Evolutionary conservation across 2,329 filamentous ascomycete genomes (phyloP).

Genomic region (Trichoderma oligosporum): DNA sequence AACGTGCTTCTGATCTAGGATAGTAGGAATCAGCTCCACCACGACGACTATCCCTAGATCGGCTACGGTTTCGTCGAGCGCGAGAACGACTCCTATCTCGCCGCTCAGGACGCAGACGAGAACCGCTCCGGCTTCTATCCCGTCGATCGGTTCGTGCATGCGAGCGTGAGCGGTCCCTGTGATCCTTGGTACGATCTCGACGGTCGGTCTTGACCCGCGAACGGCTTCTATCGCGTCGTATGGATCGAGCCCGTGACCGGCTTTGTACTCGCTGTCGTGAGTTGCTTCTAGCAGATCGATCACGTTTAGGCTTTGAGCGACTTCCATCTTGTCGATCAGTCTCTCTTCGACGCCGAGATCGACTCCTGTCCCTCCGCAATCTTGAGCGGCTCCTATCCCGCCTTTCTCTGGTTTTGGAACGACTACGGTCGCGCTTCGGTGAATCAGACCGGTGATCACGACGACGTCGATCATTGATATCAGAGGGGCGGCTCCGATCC

Average conservation of each 20-base stretch:
- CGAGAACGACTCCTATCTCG: constrained; percentile 28
- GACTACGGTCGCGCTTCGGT: constrained; percentile 35
- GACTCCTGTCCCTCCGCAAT: constrained; percentile 38
- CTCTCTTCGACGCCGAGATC: constrained; percentile 38
- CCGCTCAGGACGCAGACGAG: constrained; percentile 33
- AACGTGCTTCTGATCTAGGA: constrained; percentile 23
- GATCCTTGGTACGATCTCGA: constrained; percentile 34
- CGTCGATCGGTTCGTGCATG: constrained; percentile 27
- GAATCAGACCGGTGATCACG: constrained; percentile 39
- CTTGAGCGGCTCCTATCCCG: constrained; percentile 38
- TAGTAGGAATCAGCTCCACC: constrained; percentile 25
- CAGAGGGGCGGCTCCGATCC: constrained; percentile 29
- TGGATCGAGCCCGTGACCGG: constrained; percentile 36
- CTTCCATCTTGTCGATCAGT: constrained; percentile 32
- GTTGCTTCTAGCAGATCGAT: constrained; percentile 35
- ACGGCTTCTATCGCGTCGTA: constrained; percentile 37
- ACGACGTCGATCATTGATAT: constrained; percentile 30
- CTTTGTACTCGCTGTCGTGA: constrained; percentile 38
- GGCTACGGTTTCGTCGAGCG: constrained; percentile 22
- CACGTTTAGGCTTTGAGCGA: constrained; percentile 34
- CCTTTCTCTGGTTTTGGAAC: constrained; percentile 32
- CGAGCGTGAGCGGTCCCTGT: constrained; percentile 27
- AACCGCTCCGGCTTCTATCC: constrained; percentile 34
- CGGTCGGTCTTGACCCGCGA: constrained; percentile 33
- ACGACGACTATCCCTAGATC: constrained; percentile 25